Base-by-base conservation (phyloP, 225 moss, liverwort and hornwort species). In the Physcomitrellopsis africana region DNA sequence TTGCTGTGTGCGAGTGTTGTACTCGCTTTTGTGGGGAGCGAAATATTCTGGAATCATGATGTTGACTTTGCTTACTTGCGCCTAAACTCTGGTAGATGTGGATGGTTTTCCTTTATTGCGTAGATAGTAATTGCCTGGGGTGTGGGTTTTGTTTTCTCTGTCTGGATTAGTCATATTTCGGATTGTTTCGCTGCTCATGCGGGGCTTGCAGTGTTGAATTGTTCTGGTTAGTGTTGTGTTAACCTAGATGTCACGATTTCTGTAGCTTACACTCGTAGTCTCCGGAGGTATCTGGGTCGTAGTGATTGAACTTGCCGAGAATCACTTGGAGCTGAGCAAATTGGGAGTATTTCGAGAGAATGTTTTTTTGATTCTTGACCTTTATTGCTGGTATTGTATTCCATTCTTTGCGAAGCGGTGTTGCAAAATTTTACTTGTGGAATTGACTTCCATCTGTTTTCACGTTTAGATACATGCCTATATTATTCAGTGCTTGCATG, bases 201-300 rank as follows among this genome's bases (percentile, higher is more conserved):
- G 45, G 29, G 9, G 32, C 11, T 74, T 44, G 42, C 16, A 23
- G n/a, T 82, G 42, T 69, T 37, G 47, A 79, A 79, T 15, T 51
- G 10, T 27, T 5, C 12, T 49, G 12, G 48, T 11, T 49, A 2
- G 48, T 49, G 5, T 14, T 22, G 7, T 58, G 57, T 44, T 29
- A 41, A 9, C 15, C 29, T 27, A 3, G 52, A 15, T 67, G 11
- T 6, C 29, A 20, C 60, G 17, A 19, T 26, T 47, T 65, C 10
- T 18, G 75, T 52, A 20, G 19, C 8, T 44, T 29, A 19, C 45
- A 26, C 63, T 49, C 12, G 15, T 49, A 3, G 16, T 73, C 29
- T 20, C n/a, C 17, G 57, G 72, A 62, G 10, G 65, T 59, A 18
- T 66, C 37, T 20, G 44, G 37, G 53, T 18, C 10, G 63, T 22